Percentiles rank a stretch among this genome's conserved stretches.
These are phyloP conservation scores for Saraca asoca DNA, from an alignment of 331 rosid species.

Conservation along the genomic window DNA sequence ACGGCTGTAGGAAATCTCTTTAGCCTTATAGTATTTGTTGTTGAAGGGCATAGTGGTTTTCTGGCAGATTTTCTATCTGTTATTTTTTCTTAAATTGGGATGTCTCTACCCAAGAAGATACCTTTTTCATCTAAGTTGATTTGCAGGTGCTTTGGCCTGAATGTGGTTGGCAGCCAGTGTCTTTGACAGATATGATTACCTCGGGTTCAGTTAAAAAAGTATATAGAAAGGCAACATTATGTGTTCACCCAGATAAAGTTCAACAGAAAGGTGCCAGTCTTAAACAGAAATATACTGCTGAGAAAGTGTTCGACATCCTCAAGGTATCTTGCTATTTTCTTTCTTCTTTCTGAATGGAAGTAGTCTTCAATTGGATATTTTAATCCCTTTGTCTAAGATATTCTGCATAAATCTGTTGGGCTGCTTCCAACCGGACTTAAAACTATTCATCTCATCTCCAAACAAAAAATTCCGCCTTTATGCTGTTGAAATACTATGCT, in stretches of 20 bases:
- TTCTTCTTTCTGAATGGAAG: not conserved
- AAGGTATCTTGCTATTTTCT: slow-evolving; percentile 52
- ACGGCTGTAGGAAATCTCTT: not conserved
- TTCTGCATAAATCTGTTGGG: slow-evolving; percentile 1
- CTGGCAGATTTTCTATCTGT: not conserved
- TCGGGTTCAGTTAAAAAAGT: slow-evolving; percentile 75
- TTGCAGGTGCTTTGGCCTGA: slow-evolving; percentile 86
- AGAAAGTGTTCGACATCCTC: slow-evolving; percentile 93
- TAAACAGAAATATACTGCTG: slow-evolving; percentile 83
- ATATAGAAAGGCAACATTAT: slow-evolving; percentile 77
- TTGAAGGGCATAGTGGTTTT: no score
- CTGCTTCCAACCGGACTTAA: slow-evolving; percentile 21
- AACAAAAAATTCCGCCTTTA: no score
- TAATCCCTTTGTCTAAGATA: not conserved
- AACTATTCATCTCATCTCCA: no score
- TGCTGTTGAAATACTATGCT: not conserved
- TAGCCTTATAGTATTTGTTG: not conserved
- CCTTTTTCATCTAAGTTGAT: slow-evolving; percentile 35
- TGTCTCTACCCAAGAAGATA: not conserved
- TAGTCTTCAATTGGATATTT: slow-evolving; percentile 4
- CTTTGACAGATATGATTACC: slow-evolving; percentile 80
- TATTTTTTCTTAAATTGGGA: not conserved
- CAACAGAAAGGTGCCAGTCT: slow-evolving; percentile 89
- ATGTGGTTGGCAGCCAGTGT: slow-evolving; percentile 81
- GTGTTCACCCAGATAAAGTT: slow-evolving; percentile 92